These are phyloP conservation scores for Ophiostoma australiae DNA, from an alignment of 2,329 filamentous ascomycete species.

Conservation along the genomic window DNA sequence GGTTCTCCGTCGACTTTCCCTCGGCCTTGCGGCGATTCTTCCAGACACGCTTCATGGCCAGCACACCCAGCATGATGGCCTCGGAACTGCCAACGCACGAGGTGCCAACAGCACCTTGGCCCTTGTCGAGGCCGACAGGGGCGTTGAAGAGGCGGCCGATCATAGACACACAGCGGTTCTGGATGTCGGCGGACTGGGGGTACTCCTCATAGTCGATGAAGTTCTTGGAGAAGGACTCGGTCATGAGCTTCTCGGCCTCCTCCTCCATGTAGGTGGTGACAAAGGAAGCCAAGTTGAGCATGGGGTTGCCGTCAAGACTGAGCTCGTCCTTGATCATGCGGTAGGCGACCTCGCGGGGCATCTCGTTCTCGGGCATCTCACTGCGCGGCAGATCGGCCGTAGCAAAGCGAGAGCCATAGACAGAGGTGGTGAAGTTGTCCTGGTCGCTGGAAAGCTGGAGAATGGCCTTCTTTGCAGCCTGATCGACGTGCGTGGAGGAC, in stretches of 20 bases:
- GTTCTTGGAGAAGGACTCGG: slow-evolving; percentile 87
- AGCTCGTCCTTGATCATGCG: slow-evolving; percentile 95
- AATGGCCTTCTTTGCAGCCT: slow-evolving; percentile 41
- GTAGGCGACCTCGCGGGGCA: slow-evolving; percentile 91
- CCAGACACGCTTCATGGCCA: slow-evolving; percentile 96
- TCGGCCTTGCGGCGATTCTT: slow-evolving; percentile 77
- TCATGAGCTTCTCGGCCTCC: slow-evolving; percentile 93
- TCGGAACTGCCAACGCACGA: slow-evolving; percentile 87
- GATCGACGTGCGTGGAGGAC: slow-evolving; percentile 32
- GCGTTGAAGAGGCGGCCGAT: slow-evolving; percentile 86
- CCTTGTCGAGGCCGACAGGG: slow-evolving; percentile 49
- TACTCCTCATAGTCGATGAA: slow-evolving; percentile 90
- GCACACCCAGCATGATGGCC: slow-evolving; percentile 73
- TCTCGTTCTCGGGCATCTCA: slow-evolving; percentile 84
- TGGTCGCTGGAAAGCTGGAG: slow-evolving; percentile 48
- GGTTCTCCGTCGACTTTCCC: slow-evolving; percentile 72
- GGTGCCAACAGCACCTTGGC: slow-evolving; percentile 70
- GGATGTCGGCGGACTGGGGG: slow-evolving; percentile 74
- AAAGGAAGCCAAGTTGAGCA: slow-evolving; percentile 55
- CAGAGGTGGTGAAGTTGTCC: slow-evolving; percentile 65
- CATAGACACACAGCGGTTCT: slow-evolving; percentile 89
- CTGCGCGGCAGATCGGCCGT: slow-evolving; percentile 64
- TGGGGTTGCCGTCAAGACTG: slow-evolving; percentile 84
- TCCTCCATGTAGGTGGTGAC: slow-evolving; percentile 53
- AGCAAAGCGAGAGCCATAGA: slow-evolving; percentile 85